Conservation (phyloP, 2,329 filamentous ascomycete genomes). For the Cadophora luteo-olivacea region DNA sequence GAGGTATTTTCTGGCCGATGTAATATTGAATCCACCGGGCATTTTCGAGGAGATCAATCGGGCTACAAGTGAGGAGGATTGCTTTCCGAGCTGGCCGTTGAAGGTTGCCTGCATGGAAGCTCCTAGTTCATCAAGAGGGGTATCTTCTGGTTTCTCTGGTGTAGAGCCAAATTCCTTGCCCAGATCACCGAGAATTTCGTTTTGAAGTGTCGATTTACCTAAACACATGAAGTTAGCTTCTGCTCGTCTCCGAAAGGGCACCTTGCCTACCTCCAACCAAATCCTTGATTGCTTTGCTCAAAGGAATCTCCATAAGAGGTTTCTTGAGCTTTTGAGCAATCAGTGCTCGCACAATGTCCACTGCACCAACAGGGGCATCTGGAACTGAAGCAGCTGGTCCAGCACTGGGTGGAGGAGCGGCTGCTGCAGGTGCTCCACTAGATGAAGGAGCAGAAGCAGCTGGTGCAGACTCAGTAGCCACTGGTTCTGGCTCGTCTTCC, state of each 20-base stretch:
- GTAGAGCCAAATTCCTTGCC: slow-evolving; percentile 99
- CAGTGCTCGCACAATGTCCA: slow-evolving; percentile 87
- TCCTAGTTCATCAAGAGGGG: slow-evolving; percentile 92
- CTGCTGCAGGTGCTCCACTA: slow-evolving; percentile 58
- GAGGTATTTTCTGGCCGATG: slow-evolving; percentile 90
- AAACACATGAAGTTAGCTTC: slow-evolving; percentile 32
- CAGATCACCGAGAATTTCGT: slow-evolving; percentile 96
- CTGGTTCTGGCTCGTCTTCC: slow-evolving; percentile 82
- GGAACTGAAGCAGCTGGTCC: slow-evolving; percentile 87
- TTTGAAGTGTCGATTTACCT: slow-evolving; percentile 99
- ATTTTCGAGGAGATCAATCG: slow-evolving; percentile 98
- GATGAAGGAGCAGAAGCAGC: slow-evolving; percentile 55
- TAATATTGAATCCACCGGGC: slow-evolving; percentile 99
- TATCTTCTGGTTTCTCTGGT: slow-evolving; percentile 98
- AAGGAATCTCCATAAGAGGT: slow-evolving; percentile 81
- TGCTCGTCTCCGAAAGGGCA: neutral
- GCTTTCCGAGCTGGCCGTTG: slow-evolving; percentile 96
- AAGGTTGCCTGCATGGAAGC: slow-evolving; percentile 98
- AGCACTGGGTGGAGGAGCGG: slow-evolving; percentile 68
- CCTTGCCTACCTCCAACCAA: slow-evolving; percentile 83
- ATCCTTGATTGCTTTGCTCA: slow-evolving; percentile 98
- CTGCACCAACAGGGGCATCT: slow-evolving; percentile 84
- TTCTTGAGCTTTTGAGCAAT: slow-evolving; percentile 99
- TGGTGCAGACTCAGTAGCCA: slow-evolving; percentile 50
- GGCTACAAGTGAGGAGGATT: slow-evolving; percentile 90